Evolutionary conservation across 805 yeast genomes (phyloP).

Genomic region (Suhomyces canberraensis): DNA sequence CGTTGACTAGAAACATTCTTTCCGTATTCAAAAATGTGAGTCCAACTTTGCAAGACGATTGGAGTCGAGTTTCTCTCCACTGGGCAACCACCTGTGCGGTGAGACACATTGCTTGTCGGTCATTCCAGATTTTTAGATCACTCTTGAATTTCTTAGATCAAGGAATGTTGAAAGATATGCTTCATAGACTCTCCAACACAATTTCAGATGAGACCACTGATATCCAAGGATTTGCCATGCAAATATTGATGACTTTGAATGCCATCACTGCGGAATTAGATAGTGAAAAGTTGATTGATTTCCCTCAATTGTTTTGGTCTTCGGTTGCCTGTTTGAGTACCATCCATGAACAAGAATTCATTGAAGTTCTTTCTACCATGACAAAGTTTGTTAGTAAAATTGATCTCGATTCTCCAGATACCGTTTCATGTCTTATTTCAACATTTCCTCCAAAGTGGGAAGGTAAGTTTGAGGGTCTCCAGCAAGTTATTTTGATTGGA

Average conservation of each 20-base stretch:
- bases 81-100: conserved; percentile 99
- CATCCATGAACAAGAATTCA: conserved; percentile 87
- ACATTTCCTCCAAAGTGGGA: conserved; percentile 97
- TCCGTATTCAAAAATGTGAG: conserved; percentile 49
- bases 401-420: conserved; percentile 79
- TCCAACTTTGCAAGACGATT: conserved; percentile 64
- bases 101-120: conserved; percentile 93
- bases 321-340: conserved; percentile 88
- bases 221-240: conserved; percentile 96
- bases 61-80: conserved; percentile 78
- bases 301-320: conserved; percentile 93
- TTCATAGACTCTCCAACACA: conserved; percentile 88
- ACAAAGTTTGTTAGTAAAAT: conserved; percentile 82
- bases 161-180: conserved; percentile 87
- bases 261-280: conserved; percentile 86
- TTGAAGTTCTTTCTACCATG: conserved; percentile 79
- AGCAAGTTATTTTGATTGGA: conserved; percentile 75
- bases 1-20: conserved; percentile 60
- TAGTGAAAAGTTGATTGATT: conserved; percentile 72
- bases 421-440: conserved; percentile 75
- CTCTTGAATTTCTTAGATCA: conserved; percentile 79
- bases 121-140: conserved; percentile 89
- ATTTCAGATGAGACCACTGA: conserved; percentile 85
- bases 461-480: conserved; percentile 87
- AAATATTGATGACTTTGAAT: conserved; percentile 91